A percentile compares a stretch with the other conserved stretches of the same genome.
Conservation (phyloP, 345 rosid species). For the Salix caprea region DNA sequence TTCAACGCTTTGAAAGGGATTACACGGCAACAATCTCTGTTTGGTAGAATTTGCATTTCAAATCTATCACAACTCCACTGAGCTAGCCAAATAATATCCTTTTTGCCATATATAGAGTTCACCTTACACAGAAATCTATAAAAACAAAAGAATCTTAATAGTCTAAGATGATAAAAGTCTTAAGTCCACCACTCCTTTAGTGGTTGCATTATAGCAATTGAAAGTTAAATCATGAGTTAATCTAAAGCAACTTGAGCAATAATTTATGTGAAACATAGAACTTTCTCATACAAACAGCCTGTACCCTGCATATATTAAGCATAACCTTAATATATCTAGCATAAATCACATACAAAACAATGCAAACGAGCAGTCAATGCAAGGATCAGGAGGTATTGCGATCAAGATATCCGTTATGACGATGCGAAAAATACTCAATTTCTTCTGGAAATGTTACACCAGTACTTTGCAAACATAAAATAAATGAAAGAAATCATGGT, state of each 20-base stretch:
- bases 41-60: background rate
- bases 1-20: slow-evolving; percentile 22
- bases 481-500: background rate
- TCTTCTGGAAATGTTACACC: background rate
- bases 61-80: background rate
- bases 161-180: too few relatives aligned
- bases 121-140: background rate
- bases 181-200: too few relatives aligned
- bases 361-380: too few relatives aligned
- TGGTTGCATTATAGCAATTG: background rate
- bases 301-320: background rate
- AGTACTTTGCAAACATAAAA: background rate
- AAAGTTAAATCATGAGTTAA: background rate
- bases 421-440: background rate
- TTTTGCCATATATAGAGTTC: background rate
- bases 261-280: background rate
- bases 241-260: background rate
- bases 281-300: background rate
- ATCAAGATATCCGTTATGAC: too few relatives aligned
- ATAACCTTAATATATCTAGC: too few relatives aligned
- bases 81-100: background rate
- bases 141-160: background rate
- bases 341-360: too few relatives aligned
- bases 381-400: too few relatives aligned
- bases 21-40: background rate